Evolutionary conservation across 2,329 filamentous ascomycete genomes (phyloP).

Genomic region (Sphaerulina musiva): DNA sequence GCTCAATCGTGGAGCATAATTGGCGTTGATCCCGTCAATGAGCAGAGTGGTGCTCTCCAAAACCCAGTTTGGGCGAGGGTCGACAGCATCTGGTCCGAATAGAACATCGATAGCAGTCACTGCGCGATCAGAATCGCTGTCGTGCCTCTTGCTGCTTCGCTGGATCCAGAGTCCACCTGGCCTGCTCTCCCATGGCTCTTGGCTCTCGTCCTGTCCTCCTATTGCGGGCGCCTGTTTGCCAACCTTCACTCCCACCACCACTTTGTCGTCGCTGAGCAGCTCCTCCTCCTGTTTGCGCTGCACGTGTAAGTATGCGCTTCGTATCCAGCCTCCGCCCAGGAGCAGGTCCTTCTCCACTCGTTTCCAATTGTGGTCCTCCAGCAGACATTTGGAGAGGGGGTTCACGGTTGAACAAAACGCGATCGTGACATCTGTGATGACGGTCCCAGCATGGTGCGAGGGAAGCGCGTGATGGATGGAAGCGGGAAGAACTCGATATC

Average conservation of each 20-base stretch:
- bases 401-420: slow-evolving; percentile 70
- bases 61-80: slow-evolving; percentile 79
- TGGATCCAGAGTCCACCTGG: slow-evolving; percentile 76
- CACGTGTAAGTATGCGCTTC: slow-evolving; percentile 73
- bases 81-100: slow-evolving; percentile 84
- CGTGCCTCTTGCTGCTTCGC: slow-evolving; percentile 62
- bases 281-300: slow-evolving; percentile 82
- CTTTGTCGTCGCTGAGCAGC: slow-evolving; percentile 63
- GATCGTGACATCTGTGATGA: slow-evolving; percentile 80
- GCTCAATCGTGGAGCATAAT: slow-evolving; percentile 67
- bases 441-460: slow-evolving; percentile 72
- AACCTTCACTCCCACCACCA: slow-evolving; percentile 72
- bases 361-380: slow-evolving; percentile 69
- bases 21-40: slow-evolving; percentile 56
- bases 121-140: slow-evolving; percentile 65
- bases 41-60: slow-evolving; percentile 68
- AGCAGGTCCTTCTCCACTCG: slow-evolving; percentile 86
- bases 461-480: slow-evolving; percentile 83
- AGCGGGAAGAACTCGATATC: slow-evolving; percentile 77
- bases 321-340: slow-evolving; percentile 65
- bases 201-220: slow-evolving; percentile 50
- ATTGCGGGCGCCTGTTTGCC: slow-evolving; percentile 63
- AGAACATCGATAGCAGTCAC: slow-evolving; percentile 80
- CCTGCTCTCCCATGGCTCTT: slow-evolving; percentile 69
- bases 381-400: slow-evolving; percentile 43